These are phyloP conservation scores for Cercospora sp. DNA, from an alignment of 2,329 filamentous ascomycete genomes.

Conservation along the genomic window DNA sequence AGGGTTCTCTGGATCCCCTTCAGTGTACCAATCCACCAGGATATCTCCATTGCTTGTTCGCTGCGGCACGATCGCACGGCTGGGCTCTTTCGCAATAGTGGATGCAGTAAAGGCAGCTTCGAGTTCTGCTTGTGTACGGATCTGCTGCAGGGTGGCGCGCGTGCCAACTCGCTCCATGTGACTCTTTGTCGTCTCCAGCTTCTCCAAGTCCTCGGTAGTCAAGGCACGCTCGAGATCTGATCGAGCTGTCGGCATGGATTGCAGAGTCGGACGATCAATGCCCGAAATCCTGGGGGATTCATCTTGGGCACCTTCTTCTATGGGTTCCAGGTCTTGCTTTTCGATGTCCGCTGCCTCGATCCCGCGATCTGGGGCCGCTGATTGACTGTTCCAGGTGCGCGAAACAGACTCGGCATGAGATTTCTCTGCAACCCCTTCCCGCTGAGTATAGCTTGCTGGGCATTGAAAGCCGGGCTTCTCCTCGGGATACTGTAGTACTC, in stretches of 20 bases:
- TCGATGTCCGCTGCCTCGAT: constrained; percentile 6
- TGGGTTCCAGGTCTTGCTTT: constrained; percentile 32
- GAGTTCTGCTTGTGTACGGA: constrained; percentile 43
- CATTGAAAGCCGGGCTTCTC: constrained; percentile 57
- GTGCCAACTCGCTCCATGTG: constrained; percentile 39
- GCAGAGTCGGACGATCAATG: constrained; percentile 12
- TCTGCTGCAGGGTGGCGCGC: constrained; percentile 39
- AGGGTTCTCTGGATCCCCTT: constrained; percentile 36
- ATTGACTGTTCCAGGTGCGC: not conserved
- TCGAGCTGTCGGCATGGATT: constrained; percentile 22
- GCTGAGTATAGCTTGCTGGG: constrained; percentile 46
- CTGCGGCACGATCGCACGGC: constrained; percentile 48
- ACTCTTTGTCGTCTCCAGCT: constrained; percentile 23
- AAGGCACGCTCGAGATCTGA: constrained; percentile 15
- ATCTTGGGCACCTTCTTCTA: constrained; percentile 12
- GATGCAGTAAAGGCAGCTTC: constrained; percentile 42
- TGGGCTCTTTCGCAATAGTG: constrained; percentile 39
- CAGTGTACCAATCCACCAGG: constrained; percentile 52
- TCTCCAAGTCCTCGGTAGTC: constrained; percentile 27
- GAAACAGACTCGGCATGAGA: not conserved
- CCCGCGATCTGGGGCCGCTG: not conserved
- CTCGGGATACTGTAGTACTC: constrained; percentile 60
- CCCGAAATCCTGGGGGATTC: constrained; percentile 11
- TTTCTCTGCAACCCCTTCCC: constrained; percentile 10
- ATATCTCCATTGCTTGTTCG: constrained; percentile 54